Conservation (phyloP, 257 asterid genomes). For the Solanum tarapatanum region DNA sequence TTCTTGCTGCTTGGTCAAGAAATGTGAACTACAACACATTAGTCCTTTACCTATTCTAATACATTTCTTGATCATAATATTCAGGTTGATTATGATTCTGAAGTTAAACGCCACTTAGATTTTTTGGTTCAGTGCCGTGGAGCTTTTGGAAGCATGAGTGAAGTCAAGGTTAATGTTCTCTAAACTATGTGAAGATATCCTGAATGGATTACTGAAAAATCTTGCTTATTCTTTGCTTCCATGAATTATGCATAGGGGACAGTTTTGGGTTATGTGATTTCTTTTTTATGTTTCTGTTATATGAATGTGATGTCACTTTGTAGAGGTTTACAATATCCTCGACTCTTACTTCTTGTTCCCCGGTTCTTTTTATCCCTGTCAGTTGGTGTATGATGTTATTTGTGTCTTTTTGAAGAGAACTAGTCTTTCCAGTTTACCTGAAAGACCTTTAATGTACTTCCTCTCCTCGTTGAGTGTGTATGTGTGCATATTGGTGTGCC, state of each 20-base stretch:
- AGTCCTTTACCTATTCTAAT: conserved; percentile 5
- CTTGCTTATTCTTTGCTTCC: background rate
- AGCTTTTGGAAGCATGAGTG: conserved; percentile 57
- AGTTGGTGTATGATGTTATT: background rate
- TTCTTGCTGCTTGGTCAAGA: conserved; percentile 4
- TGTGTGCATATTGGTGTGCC: background rate
- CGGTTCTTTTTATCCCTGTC: background rate
- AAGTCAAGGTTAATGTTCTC: conserved; percentile 50
- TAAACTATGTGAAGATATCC: background rate
- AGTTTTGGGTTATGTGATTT: background rate
- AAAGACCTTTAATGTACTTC: background rate
- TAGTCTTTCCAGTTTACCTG: background rate
- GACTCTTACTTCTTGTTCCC: background rate
- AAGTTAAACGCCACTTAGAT: conserved; percentile 51
- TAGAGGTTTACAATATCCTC: background rate
- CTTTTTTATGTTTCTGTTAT: background rate
- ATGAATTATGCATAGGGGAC: background rate
- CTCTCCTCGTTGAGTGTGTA: background rate
- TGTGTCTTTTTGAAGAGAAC: background rate
- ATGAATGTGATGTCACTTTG: background rate
- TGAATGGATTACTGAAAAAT: background rate
- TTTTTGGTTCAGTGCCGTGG: conserved; percentile 77
- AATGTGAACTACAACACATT: conserved; percentile 4
- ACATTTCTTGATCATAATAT: background rate
- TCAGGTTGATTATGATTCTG: conserved; percentile 67